These are phyloP conservation scores for Puccinia hordei DNA, from an alignment of 1,284 basidiomycete genomes.

Conservation along the genomic window DNA sequence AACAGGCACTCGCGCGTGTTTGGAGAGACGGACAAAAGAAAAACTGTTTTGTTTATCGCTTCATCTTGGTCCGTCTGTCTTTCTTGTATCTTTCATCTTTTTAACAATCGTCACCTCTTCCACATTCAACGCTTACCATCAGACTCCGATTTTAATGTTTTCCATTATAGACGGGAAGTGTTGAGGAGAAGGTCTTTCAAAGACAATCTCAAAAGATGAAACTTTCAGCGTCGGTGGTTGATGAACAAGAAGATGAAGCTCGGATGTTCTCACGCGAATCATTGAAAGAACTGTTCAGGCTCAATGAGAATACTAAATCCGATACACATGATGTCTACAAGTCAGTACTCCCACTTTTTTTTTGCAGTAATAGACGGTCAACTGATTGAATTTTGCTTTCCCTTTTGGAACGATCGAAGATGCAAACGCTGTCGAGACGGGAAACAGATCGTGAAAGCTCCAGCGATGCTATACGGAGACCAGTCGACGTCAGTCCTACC, in stretches of 20 bases:
- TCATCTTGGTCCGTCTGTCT: slow-evolving; percentile 34
- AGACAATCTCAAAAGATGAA: slow-evolving; percentile 84
- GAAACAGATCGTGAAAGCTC: slow-evolving; percentile 77
- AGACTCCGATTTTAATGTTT: not conserved
- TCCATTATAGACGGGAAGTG: slow-evolving; percentile 88
- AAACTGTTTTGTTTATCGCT: slow-evolving; percentile 55
- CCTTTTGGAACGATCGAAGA: not conserved
- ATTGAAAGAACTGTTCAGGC: slow-evolving; percentile 85
- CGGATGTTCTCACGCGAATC: slow-evolving; percentile 91
- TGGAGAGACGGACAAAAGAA: slow-evolving; percentile 99
- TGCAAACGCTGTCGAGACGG: slow-evolving; percentile 70
- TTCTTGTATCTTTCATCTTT: not conserved
- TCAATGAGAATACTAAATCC: slow-evolving; percentile 75
- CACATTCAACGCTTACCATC: slow-evolving; percentile 86
- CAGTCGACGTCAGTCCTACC: slow-evolving; percentile 78
- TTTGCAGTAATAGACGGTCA: not conserved
- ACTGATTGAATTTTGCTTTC: not conserved
- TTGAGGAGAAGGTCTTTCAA: slow-evolving; percentile 78
- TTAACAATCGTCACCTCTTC: slow-evolving; percentile 64
- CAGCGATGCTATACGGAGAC: slow-evolving; percentile 90
- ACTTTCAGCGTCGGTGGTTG: slow-evolving; percentile 93
- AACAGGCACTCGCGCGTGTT: slow-evolving; percentile 95
- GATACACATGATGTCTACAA: slow-evolving; percentile 55
- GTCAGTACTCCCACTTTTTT: slow-evolving; percentile 4
- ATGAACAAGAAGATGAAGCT: slow-evolving; percentile 93